phyloP scores from a whole-genome alignment of 768 basidiomycete species.

The Boletus pseudopeckii region DNA sequence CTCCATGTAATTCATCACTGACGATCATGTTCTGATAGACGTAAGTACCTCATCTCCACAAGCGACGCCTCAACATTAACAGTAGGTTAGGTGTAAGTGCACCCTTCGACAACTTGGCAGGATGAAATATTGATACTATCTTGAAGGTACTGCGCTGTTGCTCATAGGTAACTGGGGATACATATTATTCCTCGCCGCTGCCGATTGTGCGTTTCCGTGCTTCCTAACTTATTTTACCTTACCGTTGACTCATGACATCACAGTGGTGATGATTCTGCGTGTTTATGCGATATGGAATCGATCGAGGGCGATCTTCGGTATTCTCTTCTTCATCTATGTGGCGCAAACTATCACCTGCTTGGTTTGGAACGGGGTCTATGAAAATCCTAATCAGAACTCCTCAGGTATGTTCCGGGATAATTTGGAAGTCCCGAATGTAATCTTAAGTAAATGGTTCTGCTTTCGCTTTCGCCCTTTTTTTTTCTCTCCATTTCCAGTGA shows the following conservation, averaged over 20 bases:
- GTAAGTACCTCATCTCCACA: not conserved
- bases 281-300: slow-evolving; percentile 12
- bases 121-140: not conserved
- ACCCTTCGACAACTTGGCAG: not conserved
- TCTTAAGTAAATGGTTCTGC: too few relatives aligned
- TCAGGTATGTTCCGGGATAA: not conserved
- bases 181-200: not conserved
- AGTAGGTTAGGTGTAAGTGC: slow-evolving; percentile 5
- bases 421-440: not conserved
- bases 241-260: not conserved
- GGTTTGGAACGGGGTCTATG: not conserved
- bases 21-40: not conserved
- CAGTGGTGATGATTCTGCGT: slow-evolving; percentile 21
- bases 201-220: slow-evolving; percentile 6
- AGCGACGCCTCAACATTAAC: not conserved
- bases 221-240: fast-evolving
- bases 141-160: not conserved
- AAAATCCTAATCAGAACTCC: not conserved
- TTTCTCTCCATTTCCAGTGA: not conserved
- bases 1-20: not conserved
- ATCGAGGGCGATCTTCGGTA: slow-evolving; percentile 4
- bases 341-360: not conserved
- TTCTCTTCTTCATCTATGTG: slow-evolving; percentile 4
- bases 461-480: too few relatives aligned
- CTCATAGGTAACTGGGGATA: not conserved